Evolutionary conservation across 495 filamentous ascomycete species (phyloP).

Genomic region (Gamarada debralockiae): DNA sequence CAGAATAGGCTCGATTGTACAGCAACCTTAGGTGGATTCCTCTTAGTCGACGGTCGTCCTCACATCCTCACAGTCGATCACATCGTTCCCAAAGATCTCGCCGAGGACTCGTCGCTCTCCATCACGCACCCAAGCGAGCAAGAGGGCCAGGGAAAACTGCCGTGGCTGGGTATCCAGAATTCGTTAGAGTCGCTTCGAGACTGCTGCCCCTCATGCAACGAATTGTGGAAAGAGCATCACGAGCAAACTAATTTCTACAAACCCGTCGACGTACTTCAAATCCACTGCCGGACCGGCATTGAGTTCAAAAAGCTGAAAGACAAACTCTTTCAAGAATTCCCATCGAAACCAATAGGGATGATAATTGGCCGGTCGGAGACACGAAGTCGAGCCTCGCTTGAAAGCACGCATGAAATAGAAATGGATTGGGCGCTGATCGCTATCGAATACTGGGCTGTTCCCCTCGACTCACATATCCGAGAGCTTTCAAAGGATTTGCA

Average conservation of each 20-base stretch:
- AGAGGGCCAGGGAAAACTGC: not conserved
- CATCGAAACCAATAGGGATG: too few relatives aligned
- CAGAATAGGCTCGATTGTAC: not conserved
- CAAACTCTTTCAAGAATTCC: too few relatives aligned
- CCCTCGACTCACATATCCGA: not conserved
- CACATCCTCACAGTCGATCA: slow-evolving; percentile 3
- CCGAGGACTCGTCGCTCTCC: not conserved
- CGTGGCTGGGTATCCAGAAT: too few relatives aligned
- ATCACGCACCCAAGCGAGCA: not conserved
- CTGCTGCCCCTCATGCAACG: too few relatives aligned
- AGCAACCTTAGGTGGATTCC: slow-evolving; percentile 1
- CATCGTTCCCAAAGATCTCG: not conserved
- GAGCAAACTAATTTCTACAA: too few relatives aligned
- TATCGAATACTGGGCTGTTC: not conserved
- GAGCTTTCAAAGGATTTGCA: not conserved
- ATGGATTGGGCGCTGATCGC: slow-evolving; percentile 4
- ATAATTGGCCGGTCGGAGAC: too few relatives aligned
- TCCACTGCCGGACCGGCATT: too few relatives aligned
- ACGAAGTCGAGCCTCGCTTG: too few relatives aligned
- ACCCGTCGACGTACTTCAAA: too few relatives aligned
- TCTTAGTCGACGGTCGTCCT: not conserved
- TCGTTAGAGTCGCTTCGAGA: too few relatives aligned
- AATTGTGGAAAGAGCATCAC: too few relatives aligned
- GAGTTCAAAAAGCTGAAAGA: too few relatives aligned
- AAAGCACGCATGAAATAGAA: not conserved